Evolutionary conservation across 2,329 filamentous ascomycete genomes (phyloP), one percentile per base, ranked within the genome.

Genomic region (Geoglossum cookeanum): DNA sequence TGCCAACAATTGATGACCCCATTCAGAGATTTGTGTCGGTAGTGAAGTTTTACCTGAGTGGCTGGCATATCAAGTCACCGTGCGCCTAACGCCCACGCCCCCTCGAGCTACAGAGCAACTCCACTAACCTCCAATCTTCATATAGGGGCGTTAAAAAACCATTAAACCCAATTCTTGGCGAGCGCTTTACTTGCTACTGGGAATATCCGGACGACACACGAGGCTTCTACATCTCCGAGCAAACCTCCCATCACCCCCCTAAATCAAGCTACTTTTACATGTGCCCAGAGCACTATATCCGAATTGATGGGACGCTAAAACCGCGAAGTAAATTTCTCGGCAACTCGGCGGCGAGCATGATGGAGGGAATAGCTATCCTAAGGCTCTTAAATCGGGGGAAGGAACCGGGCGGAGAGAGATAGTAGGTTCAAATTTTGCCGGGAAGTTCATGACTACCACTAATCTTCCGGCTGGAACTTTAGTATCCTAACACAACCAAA

Each of bases 191-290:
- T 56, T 90, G 91, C 70, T 96, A 92, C 70, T 98, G 92, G 92
- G 86, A 96, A 63, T 84, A 94, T 61, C 79, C 84, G 13, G 85
- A 94, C 69, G 76, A 83, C 17, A 94, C 87, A 35, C 82, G 80
- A 63, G 91, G 87, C 61, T 98, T 95, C 73, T 98, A 98, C 72
- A 88, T 98, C 63, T 83, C 91, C 53, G 92, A 98, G 71, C 92
- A 98, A 71, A 98, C 92, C 1, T 97, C 90, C 32, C 92, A 98
- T 69, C 92, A 98, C 67, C 92, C 92, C 35, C 92, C 92, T 32
- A 98, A 98, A 73, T 97, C 91, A 52, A 95, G 89, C 71, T 98
- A 98, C 74, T 98, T 98, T 70, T 98, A 95, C 73, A 90, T 95
- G 83, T 90, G 87, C 0, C 92, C 92, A 1, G 83, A 94, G 57